Percentiles rank a stretch among this genome's conserved stretches.
These are phyloP conservation scores for Gaeumannomyces tritici DNA, from an alignment of 2,329 filamentous ascomycete genomes.

Conservation along the genomic window DNA sequence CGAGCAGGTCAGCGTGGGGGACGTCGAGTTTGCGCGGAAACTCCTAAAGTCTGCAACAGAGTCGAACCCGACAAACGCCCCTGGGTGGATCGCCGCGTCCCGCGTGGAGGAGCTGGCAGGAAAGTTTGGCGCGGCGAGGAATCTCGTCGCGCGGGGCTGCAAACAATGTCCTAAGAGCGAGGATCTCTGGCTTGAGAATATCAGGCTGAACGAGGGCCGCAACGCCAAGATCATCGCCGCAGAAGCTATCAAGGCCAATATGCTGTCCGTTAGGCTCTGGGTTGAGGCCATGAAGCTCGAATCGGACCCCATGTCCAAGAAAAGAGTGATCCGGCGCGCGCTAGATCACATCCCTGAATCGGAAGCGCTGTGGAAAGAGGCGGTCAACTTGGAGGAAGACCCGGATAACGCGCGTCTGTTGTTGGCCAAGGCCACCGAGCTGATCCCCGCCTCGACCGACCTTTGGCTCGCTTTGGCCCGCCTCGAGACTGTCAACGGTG, in stretches of 20 bases:
- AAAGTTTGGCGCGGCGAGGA: conserved; percentile 81
- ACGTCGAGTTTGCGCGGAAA: conserved; percentile 87
- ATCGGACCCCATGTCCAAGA: conserved; percentile 72
- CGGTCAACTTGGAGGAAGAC: conserved; percentile 90
- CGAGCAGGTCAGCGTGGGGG: conserved; percentile 79
- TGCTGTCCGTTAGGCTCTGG: conserved; percentile 82
- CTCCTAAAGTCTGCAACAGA: conserved; percentile 95
- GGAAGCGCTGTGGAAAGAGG: conserved; percentile 95
- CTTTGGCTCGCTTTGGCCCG: conserved; percentile 90
- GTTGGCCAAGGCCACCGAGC: conserved; percentile 88
- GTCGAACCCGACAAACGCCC: conserved; percentile 89
- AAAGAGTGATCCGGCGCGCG: conserved; percentile 84
- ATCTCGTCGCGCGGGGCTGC: conserved; percentile 79
- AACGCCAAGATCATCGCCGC: conserved; percentile 96
- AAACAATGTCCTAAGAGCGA: conserved; percentile 88
- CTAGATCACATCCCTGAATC: conserved; percentile 90
- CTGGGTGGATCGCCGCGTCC: conserved; percentile 92
- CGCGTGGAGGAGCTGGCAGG: conserved; percentile 88
- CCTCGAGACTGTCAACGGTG: conserved; percentile 81
- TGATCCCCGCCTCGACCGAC: conserved; percentile 88
- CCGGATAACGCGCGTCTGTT: conserved; percentile 78
- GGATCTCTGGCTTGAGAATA: conserved; percentile 93
- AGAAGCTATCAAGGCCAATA: conserved; percentile 85
- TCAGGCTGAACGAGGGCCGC: conserved; percentile 80
- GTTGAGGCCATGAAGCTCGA: conserved; percentile 93